A percentile compares a stretch with the other conserved stretches of the same genome.
phyloP scores from a whole-genome alignment of 2,329 filamentous ascomycete genomes.

The Davidsoniella neocaledoniae region DNA sequence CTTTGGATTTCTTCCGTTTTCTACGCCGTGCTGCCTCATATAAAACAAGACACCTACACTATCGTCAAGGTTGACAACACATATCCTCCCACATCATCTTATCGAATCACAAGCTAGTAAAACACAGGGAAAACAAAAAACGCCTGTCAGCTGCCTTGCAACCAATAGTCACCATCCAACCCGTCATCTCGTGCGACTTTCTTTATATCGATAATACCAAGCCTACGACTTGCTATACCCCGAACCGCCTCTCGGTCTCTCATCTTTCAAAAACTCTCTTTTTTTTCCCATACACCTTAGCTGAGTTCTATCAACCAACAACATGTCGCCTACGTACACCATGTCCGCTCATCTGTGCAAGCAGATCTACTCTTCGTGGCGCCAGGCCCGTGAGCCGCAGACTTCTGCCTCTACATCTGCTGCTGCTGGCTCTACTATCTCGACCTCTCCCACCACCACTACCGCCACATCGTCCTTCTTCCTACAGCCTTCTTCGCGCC shows the following conservation, averaged over 20 bases:
- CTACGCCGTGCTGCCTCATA: too few relatives aligned
- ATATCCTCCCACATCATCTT: too few relatives aligned
- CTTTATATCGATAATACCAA: background rate
- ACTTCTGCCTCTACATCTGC: constrained; percentile 18
- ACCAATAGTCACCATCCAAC: too few relatives aligned
- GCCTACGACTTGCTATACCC: background rate
- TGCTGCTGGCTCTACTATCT: constrained; percentile 10
- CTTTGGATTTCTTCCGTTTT: background rate
- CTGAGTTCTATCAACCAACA: constrained; percentile 1
- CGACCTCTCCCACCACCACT: constrained; percentile 11
- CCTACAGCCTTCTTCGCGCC: background rate
- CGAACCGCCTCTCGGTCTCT: background rate
- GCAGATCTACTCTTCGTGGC: constrained; percentile 43
- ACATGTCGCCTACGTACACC: constrained; percentile 43
- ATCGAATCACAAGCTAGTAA: too few relatives aligned
- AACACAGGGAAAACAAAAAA: too few relatives aligned
- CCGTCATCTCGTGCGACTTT: too few relatives aligned
- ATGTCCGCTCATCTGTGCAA: constrained; percentile 46
- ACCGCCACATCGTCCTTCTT: constrained; percentile 11
- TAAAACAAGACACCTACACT: too few relatives aligned
- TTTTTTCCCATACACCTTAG: too few relatives aligned
- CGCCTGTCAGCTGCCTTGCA: too few relatives aligned
- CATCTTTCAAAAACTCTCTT: background rate
- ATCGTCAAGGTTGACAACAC: too few relatives aligned
- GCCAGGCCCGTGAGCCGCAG: constrained; percentile 20